Evolutionary conservation across 352 stramenopile genomes (phyloP).

Genomic region (Phytophthora pini): DNA sequence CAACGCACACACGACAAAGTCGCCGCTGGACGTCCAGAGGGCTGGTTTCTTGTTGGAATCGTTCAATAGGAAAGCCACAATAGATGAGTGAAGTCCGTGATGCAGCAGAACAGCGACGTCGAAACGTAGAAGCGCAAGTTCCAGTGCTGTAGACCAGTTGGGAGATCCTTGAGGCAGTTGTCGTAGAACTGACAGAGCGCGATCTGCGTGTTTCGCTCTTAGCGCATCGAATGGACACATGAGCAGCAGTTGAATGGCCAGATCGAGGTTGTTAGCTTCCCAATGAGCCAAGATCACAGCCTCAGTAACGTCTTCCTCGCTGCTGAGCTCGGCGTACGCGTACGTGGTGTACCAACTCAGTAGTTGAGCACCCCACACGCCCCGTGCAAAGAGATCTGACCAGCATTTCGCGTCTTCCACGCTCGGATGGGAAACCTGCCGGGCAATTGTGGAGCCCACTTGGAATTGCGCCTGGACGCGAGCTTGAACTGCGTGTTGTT

Average conservation of each 20-base stretch:
- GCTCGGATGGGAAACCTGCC: background rate
- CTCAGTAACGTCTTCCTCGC: conserved; percentile 37
- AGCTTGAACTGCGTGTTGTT: conserved; percentile 35
- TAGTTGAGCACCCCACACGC: conserved; percentile 49
- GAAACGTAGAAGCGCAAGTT: conserved; percentile 71
- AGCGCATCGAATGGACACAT: conserved; percentile 65
- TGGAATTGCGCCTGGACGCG: conserved; percentile 52
- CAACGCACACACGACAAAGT: conserved; percentile 76
- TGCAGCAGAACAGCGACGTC: conserved; percentile 52
- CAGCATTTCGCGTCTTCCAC: conserved; percentile 34
- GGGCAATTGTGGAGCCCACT: conserved; percentile 13
- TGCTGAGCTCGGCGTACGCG: conserved; percentile 50
- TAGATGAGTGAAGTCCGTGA: conserved; percentile 44
- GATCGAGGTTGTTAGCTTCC: conserved; percentile 36
- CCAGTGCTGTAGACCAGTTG: conserved; percentile 36
- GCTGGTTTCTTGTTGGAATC: conserved; percentile 5
- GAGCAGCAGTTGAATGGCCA: conserved; percentile 59
- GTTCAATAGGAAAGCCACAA: conserved; percentile 51
- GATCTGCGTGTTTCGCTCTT: conserved; percentile 41
- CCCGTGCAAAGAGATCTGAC: conserved; percentile 52
- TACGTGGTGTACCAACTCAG: conserved; percentile 62
- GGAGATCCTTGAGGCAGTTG: conserved; percentile 23
- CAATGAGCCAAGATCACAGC: conserved; percentile 46
- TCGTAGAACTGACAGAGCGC: conserved; percentile 31
- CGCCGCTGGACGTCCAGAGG: conserved; percentile 65